These are phyloP conservation scores for Paecilomyces niveus DNA, from an alignment of 2,329 filamentous ascomycete genomes.

Conservation along the genomic window DNA sequence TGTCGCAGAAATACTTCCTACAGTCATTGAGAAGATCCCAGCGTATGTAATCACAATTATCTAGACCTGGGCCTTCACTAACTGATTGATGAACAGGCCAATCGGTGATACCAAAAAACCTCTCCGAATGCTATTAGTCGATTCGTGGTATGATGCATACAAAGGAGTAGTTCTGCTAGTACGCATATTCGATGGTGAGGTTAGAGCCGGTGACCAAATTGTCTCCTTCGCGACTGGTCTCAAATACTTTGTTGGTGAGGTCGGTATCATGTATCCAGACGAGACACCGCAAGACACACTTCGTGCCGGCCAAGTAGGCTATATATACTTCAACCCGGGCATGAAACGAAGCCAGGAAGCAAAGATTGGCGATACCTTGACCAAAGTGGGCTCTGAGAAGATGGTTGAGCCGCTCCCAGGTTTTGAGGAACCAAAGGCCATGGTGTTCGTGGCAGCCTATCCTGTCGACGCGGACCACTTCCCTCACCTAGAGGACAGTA, in stretches of 20 bases:
- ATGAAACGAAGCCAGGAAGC: constrained; percentile 97
- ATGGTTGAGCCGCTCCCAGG: constrained; percentile 75
- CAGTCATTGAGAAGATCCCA: constrained; percentile 78
- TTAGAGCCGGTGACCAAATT: constrained; percentile 78
- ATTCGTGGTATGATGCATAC: constrained; percentile 98
- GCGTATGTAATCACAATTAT: constrained; percentile 35
- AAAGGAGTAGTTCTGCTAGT: constrained; percentile 89
- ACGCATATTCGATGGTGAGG: constrained; percentile 78
- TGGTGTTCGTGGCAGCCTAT: constrained; percentile 98
- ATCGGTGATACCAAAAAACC: constrained; percentile 65
- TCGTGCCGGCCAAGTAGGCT: constrained; percentile 89
- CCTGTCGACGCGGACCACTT: constrained; percentile 88
- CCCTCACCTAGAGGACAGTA: constrained; percentile 81
- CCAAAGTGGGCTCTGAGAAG: constrained; percentile 68
- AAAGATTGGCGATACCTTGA: constrained; percentile 93
- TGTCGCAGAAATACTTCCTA: constrained; percentile 73
- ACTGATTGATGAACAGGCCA: constrained; percentile 41
- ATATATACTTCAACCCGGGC: constrained; percentile 93
- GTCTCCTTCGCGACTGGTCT: constrained; percentile 79
- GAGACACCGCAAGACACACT: constrained; percentile 74
- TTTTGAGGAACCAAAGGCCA: constrained; percentile 94
- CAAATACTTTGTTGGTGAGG: constrained; percentile 90
- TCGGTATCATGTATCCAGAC: constrained; percentile 91
- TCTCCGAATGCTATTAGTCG: constrained; percentile 78
- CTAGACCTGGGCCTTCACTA: constrained; percentile 8